These are phyloP conservation scores for Yamadazyma diospyri DNA, from an alignment of 1,139 yeast genomes.

Conservation along the genomic window DNA sequence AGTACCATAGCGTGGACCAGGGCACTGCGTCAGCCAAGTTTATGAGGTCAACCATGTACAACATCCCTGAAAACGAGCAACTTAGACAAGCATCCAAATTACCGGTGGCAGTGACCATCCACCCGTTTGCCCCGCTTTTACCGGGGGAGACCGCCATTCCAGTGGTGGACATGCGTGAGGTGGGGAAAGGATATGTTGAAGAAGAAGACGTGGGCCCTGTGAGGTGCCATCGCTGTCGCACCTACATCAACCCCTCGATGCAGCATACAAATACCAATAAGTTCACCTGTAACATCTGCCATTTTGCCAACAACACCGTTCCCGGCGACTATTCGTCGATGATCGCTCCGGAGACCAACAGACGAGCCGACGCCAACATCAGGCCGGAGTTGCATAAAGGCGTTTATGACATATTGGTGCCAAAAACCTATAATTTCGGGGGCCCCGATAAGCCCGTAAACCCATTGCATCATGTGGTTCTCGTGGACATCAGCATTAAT, in stretches of 20 bases:
- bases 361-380: conserved; percentile 57
- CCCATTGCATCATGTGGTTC: conserved; percentile 67
- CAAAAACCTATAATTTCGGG: conserved; percentile 61
- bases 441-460: conserved; percentile 27
- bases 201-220: conserved; percentile 63
- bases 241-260: conserved; percentile 86
- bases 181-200: conserved; percentile 21
- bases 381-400: conserved; percentile 82
- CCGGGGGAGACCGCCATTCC: conserved; percentile 59
- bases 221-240: conserved; percentile 86
- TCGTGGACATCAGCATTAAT: conserved; percentile 70
- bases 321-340: conserved; percentile 68
- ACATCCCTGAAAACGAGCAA: conserved; percentile 73
- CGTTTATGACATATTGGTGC: conserved; percentile 81
- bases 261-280: conserved; percentile 61
- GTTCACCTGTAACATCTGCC: conserved; percentile 86
- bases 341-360: conserved; percentile 48
- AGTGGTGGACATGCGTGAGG: conserved; percentile 54
- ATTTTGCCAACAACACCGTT: conserved; percentile 62
- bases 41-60: conserved; percentile 77
- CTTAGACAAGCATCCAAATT: conserved; percentile 67
- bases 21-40: conserved; percentile 82
- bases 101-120: conserved; percentile 76
- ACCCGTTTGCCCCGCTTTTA: conserved; percentile 74
- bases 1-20: conserved; percentile 69